Evolutionary conservation across 257 asterid species (phyloP), one percentile per base, ranked within the genome.

Genomic region (Ilex asprella): DNA sequence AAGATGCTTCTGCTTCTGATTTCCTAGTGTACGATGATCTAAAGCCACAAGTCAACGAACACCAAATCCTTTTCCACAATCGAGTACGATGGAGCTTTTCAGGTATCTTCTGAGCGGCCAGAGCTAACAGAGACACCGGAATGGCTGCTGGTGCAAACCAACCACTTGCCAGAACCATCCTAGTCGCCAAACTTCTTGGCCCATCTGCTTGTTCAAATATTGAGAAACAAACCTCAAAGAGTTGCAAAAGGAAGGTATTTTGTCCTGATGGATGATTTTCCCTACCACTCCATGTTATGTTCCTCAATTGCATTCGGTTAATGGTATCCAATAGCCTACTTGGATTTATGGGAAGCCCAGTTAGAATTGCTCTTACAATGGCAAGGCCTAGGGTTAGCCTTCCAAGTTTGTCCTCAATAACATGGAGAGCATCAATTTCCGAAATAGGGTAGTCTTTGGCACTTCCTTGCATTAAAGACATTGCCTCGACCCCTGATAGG

Each of bases 191-290:
- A 70, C 95, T 85, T 61, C 91, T 82, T 3, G 89, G 90, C 39
- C 95, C 94, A 30, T 84, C 94, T 2, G 97, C 92, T 46, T 93
- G 96, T 74, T 89, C 97, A n/a, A 93, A 93, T 58, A 93, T 89
- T 30, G 97, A 89, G 67, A 93, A 89, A 81, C 99, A 89, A 41
- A 89, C 97, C 80, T 93, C 97, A 30, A 93, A 82, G 31, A 93
- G 90, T 80, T 89, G 96, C 70, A 93, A 52, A 39, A 93, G 95
- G 76, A 93, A 89, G 70, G 54, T 73, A 60, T 93, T 87, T 53
- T 78, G 81, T 66, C 92, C 72, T 35, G 80, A 75, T 16, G 88
- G 68, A 67, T 81, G 89, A 59, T 67, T 83, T 69, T 83, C 94
- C 16, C 95, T 84, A 57, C 83, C 89, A 60, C 75, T 78, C 74